Evolutionary conservation across 345 rosid species (phyloP).

Genomic region (Cardamine chenopodiifolia): DNA sequence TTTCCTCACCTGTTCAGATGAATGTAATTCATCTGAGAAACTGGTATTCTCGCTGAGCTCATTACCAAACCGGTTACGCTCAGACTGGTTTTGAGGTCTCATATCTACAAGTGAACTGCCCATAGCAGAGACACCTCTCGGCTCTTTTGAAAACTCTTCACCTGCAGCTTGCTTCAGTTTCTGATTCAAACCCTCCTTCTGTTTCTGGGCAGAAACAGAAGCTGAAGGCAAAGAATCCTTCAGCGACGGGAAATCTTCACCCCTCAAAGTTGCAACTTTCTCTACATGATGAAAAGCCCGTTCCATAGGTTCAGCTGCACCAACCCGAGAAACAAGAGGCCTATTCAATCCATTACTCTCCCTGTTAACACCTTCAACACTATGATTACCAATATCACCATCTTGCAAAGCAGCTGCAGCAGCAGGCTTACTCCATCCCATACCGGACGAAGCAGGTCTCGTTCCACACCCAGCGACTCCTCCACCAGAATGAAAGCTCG

Average conservation of each 20-base stretch:
- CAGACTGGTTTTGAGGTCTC: slow-evolving; percentile 65
- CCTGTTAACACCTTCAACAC: slow-evolving; percentile 54
- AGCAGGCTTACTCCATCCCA: slow-evolving; percentile 92
- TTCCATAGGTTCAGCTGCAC: slow-evolving; percentile 44
- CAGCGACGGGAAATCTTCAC: slow-evolving; percentile 95
- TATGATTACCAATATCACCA: slow-evolving; percentile 46
- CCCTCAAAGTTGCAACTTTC: slow-evolving; percentile 74
- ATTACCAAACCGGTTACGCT: slow-evolving; percentile 41
- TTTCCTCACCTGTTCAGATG: slow-evolving; percentile 55
- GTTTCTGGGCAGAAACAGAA: slow-evolving; percentile 64
- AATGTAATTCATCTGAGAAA: slow-evolving; percentile 45
- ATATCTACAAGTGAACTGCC: slow-evolving; percentile 57
- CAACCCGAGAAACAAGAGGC: slow-evolving; percentile 58
- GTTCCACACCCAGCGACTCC: slow-evolving; percentile 70
- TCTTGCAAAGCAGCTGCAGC: slow-evolving; percentile 45
- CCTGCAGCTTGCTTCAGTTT: slow-evolving; percentile 62
- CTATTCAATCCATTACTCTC: slow-evolving; percentile 50
- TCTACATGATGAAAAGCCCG: slow-evolving; percentile 43
- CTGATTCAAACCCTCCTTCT: slow-evolving; percentile 65
- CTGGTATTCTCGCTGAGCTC: slow-evolving; percentile 47
- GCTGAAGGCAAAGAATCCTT: slow-evolving; percentile 68
- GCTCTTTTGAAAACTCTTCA: slow-evolving; percentile 53
- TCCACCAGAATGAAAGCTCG: slow-evolving; percentile 63
- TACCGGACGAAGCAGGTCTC: slow-evolving; percentile 77
- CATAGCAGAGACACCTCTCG: slow-evolving; percentile 41